A percentile compares a stretch with the other conserved stretches of the same genome.
Evolutionary conservation across 352 stramenopile genomes (phyloP).

Genomic region (Phytophthora foliorum): DNA sequence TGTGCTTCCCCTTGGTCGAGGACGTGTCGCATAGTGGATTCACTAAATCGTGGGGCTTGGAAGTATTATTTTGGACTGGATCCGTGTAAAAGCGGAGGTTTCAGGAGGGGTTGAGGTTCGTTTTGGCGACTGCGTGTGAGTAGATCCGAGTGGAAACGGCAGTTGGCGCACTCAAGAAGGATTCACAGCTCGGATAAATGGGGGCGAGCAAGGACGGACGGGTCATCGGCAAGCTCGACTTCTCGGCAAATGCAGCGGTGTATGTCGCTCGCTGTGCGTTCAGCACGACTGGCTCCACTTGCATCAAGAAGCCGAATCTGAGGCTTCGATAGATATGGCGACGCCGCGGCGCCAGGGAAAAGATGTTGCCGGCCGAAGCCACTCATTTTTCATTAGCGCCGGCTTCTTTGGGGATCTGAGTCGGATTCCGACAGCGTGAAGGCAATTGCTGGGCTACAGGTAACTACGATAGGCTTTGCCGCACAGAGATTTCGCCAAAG

Average conservation of each 20-base stretch:
- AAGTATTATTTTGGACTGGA: constrained; percentile 1
- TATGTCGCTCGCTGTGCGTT: too few species aligned
- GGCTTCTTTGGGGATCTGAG: not conserved
- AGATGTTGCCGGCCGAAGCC: not conserved
- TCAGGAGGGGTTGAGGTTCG: not conserved
- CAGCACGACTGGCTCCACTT: too few species aligned
- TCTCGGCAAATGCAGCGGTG: too few species aligned
- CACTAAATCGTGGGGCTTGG: constrained; percentile 1
- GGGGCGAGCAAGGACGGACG: not conserved
- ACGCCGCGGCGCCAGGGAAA: not conserved
- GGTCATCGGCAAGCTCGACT: too few species aligned
- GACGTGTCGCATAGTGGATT: constrained; percentile 30
- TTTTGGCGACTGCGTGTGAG: not conserved
- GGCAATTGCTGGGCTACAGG: not conserved
- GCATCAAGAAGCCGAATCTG: too few species aligned
- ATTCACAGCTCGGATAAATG: not conserved
- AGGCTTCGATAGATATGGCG: not conserved
- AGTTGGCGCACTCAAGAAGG: not conserved
- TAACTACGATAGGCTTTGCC: too few species aligned
- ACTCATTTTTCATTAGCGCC: constrained; percentile 3
- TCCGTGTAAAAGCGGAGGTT: not conserved
- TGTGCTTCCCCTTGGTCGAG: constrained; percentile 2
- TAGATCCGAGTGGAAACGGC: not conserved
- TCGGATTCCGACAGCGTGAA: not conserved
- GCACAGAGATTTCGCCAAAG: constrained; percentile 4